phyloP scores from a whole-genome alignment of 345 rosid species.

The Moricandia arvensis region DNA sequence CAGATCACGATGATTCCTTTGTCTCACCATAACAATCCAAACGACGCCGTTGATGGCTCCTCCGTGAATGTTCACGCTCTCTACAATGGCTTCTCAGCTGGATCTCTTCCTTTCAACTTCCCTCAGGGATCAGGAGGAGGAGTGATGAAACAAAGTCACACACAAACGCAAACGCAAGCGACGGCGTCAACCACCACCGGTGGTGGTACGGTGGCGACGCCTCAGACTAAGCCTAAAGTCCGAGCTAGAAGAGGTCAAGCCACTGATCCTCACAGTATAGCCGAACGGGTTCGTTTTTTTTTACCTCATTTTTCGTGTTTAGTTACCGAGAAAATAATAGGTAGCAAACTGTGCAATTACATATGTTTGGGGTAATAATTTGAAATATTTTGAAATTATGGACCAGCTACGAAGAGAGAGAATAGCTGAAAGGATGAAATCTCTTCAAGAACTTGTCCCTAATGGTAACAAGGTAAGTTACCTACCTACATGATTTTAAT shows the following conservation, averaged over 20 bases:
- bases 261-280: constrained; percentile 98
- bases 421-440: constrained; percentile 97
- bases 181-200: constrained; percentile 39
- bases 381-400: constrained; percentile 6
- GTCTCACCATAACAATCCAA: constrained; percentile 24
- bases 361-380: neutral
- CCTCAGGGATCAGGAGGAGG: constrained; percentile 50
- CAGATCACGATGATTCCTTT: constrained; percentile 49
- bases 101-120: constrained; percentile 73
- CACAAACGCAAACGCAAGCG: constrained; percentile 43
- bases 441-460: constrained; percentile 95
- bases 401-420: constrained; percentile 92
- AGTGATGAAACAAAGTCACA: constrained; percentile 44
- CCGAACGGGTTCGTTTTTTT: constrained; percentile 64
- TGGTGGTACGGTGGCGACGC: constrained; percentile 39
- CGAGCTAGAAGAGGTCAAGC: constrained; percentile 99
- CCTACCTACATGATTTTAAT: neutral
- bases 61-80: constrained; percentile 28
- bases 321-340: constrained; percentile 16
- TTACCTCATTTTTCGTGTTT: neutral
- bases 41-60: constrained; percentile 39
- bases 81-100: constrained; percentile 57
- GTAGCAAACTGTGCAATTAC: neutral
- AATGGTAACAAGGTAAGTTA: constrained; percentile 84
- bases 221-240: constrained; percentile 68